Evolutionary conservation across 345 rosid species (phyloP).

Genomic region (Eucalyptus urophylla): DNA sequence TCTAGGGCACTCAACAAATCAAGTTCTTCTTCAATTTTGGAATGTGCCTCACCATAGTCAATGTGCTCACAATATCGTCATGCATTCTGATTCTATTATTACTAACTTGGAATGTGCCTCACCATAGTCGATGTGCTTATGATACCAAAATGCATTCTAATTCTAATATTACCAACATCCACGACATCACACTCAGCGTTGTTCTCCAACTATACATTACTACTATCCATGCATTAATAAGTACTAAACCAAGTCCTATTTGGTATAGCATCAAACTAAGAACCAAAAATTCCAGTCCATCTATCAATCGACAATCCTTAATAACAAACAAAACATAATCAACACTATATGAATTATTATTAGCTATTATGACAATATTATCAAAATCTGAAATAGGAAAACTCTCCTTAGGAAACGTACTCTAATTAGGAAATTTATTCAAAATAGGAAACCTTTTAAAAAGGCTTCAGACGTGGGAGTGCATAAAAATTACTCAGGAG

Average conservation of each 20-base stretch:
- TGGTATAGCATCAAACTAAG: background rate
- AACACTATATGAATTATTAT: background rate
- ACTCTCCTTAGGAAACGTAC: background rate
- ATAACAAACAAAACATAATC: background rate
- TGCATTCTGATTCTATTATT: no score
- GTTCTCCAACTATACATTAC: background rate
- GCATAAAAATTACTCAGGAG: background rate
- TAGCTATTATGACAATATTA: background rate
- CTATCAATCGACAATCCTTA: background rate
- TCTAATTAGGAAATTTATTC: background rate
- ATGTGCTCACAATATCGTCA: no score
- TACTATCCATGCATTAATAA: background rate
- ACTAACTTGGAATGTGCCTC: no score
- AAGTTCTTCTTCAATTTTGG: background rate
- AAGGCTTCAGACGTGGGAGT: background rate
- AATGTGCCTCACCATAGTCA: background rate
- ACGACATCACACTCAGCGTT: fast-evolving
- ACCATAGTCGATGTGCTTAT: no score
- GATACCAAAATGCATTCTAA: no score
- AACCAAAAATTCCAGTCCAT: background rate
- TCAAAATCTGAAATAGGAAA: background rate
- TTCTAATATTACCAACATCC: background rate
- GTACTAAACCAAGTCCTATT: background rate
- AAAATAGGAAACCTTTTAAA: no score
- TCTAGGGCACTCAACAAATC: background rate